These are phyloP conservation scores for Neurospora sp. DNA, from an alignment of 495 filamentous ascomycete species.

Conservation along the genomic window DNA sequence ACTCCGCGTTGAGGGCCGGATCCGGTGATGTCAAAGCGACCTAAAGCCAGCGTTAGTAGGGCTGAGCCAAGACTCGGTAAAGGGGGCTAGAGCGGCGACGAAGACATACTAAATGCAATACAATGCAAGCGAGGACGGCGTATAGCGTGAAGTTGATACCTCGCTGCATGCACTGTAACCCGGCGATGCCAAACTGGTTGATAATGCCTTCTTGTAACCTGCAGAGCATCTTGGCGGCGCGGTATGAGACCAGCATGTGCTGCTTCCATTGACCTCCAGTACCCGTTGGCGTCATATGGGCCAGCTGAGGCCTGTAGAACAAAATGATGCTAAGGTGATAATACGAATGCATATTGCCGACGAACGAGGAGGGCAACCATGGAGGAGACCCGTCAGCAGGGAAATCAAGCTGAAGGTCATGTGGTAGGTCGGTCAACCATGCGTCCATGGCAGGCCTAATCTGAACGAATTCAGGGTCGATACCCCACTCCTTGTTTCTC, in stretches of 20 bases:
- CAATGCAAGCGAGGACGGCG: slow-evolving; percentile 80
- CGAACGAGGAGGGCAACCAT: slow-evolving; percentile 80
- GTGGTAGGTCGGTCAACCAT: slow-evolving; percentile 71
- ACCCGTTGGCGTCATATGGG: slow-evolving; percentile 62
- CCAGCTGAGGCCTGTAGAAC: slow-evolving; percentile 79
- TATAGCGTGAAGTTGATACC: slow-evolving; percentile 97
- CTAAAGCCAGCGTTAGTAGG: slow-evolving; percentile 30
- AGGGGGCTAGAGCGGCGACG: not conserved
- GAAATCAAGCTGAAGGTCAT: slow-evolving; percentile 70
- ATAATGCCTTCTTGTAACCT: slow-evolving; percentile 83
- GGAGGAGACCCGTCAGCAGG: slow-evolving; percentile 71
- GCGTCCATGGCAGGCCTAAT: slow-evolving; percentile 62
- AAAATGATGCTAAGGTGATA: slow-evolving; percentile 82
- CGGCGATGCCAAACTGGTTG: slow-evolving; percentile 64
- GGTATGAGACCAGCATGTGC: slow-evolving; percentile 79
- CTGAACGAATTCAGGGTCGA: slow-evolving; percentile 73
- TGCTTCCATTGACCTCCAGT: slow-evolving; percentile 73
- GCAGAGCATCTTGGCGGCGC: slow-evolving; percentile 80
- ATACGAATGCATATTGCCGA: slow-evolving; percentile 89
- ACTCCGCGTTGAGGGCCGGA: slow-evolving; percentile 74
- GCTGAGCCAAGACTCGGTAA: not conserved
- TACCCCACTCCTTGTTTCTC: slow-evolving; percentile 79
- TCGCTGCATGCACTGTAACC: slow-evolving; percentile 85
- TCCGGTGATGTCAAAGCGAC: slow-evolving; percentile 92
- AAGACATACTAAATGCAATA: slow-evolving; percentile 79